Conservation (phyloP, 495 filamentous ascomycete species). For the Delitschia confertaspora region DNA sequence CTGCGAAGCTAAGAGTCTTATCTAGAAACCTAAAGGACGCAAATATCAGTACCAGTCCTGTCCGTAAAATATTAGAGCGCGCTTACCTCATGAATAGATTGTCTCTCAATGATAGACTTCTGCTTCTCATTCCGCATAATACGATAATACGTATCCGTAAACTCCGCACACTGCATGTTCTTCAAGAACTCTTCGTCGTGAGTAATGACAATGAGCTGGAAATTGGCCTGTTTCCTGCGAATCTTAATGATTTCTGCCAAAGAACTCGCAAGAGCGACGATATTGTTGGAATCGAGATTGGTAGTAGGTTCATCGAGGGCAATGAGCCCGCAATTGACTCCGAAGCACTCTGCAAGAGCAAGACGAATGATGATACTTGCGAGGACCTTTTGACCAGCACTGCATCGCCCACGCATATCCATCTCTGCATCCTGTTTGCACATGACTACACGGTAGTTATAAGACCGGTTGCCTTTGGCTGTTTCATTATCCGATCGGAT, state of each 20-base stretch:
- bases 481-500: slow-evolving; percentile 83
- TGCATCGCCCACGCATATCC: slow-evolving; percentile 98
- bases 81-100: slow-evolving; percentile 52
- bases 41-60: no score
- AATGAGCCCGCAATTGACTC: slow-evolving; percentile 90
- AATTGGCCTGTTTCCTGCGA: slow-evolving; percentile 79
- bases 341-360: slow-evolving; percentile 93
- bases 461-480: slow-evolving; percentile 65
- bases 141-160: slow-evolving; percentile 82
- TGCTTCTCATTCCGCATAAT: slow-evolving; percentile 76
- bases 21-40: no score
- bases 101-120: slow-evolving; percentile 74
- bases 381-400: slow-evolving; percentile 90
- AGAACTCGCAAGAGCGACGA: slow-evolving; percentile 72
- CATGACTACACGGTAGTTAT: slow-evolving; percentile 99
- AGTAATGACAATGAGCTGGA: slow-evolving; percentile 97
- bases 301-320: slow-evolving; percentile 97
- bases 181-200: slow-evolving; percentile 96
- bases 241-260: slow-evolving; percentile 80
- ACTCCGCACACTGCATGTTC: slow-evolving; percentile 90
- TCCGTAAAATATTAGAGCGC: slow-evolving; percentile 1
- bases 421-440: slow-evolving; percentile 94
- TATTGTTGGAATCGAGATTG: slow-evolving; percentile 92
- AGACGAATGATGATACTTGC: slow-evolving; percentile 97
- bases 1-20: no score